Conservation (phyloP, 2,329 filamentous ascomycete species). For the Emmonsiellopsis sp. region DNA sequence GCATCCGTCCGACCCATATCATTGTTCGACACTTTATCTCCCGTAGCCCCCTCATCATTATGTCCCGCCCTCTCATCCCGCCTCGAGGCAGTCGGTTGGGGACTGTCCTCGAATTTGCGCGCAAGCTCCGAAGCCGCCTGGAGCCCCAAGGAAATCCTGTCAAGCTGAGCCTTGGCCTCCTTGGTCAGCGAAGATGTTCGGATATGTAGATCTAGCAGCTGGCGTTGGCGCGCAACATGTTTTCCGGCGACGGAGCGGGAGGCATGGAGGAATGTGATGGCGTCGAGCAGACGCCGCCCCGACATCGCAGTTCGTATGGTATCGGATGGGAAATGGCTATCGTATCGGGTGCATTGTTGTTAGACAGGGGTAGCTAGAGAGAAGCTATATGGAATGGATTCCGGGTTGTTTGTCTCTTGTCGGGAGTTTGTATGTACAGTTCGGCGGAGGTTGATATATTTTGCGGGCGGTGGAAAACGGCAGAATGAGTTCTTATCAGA, state of each 20-base stretch:
- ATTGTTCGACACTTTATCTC: too few species aligned
- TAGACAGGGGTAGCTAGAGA: neutral
- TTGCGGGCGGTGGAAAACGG: neutral
- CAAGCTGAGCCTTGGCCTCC: conserved; percentile 52
- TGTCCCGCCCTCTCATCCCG: too few species aligned
- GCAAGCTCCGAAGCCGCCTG: conserved; percentile 53
- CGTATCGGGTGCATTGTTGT: neutral
- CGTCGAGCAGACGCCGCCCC: conserved; percentile 59
- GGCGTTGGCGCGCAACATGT: conserved; percentile 50
- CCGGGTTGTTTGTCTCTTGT: neutral
- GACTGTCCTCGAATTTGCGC: conserved; percentile 46
- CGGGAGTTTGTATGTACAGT: neutral
- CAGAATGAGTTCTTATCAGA: neutral
- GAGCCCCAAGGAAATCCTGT: conserved; percentile 52
- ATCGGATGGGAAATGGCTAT: neutral
- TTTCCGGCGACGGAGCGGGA: conserved; percentile 59
- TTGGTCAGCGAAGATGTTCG: conserved; percentile 57
- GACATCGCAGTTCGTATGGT: conserved; percentile 32
- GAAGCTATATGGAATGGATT: neutral
- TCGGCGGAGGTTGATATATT: neutral
- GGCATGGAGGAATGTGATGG: conserved; percentile 60
- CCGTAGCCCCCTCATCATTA: too few species aligned
- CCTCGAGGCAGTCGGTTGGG: conserved; percentile 8
- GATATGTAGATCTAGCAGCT: conserved; percentile 55
- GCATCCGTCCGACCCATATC: too few species aligned